phyloP scores from a whole-genome alignment of 1,284 basidiomycete species.

The Rhodotorula sp. region DNA sequence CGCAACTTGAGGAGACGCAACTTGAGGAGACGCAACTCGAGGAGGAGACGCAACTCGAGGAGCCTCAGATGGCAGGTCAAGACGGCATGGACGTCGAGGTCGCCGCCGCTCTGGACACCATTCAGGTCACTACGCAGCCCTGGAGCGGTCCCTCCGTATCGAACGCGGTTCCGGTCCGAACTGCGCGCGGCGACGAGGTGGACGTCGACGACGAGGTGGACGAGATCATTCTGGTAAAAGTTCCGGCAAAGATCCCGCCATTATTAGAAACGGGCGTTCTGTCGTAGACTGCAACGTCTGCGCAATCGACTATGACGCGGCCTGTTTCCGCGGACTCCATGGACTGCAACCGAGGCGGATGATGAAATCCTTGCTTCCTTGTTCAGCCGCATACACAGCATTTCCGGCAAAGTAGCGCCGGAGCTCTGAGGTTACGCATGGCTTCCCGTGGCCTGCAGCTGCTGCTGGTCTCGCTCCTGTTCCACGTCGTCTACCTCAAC shows the following conservation, averaged over 20 bases:
- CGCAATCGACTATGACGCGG: neutral
- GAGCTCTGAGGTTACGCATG: neutral
- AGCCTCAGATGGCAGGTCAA: too few species aligned
- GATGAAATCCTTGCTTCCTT: neutral
- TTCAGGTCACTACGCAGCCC: too few species aligned
- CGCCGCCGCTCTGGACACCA: too few species aligned
- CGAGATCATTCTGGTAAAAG: neutral
- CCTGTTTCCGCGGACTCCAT: neutral
- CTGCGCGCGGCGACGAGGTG: neutral
- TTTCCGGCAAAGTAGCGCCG: neutral
- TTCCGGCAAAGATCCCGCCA: neutral
- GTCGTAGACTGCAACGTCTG: neutral
- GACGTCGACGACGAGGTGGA: neutral
- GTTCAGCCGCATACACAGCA: neutral
- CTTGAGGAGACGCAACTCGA: neutral
- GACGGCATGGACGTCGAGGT: too few species aligned
- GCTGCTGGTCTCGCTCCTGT: slow-evolving; percentile 66
- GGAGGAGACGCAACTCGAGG: neutral
- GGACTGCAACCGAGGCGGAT: too few species aligned
- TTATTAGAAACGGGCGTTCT: too few species aligned
- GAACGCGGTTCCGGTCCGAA: neutral
- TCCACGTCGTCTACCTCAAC: slow-evolving; percentile 70
- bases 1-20: slow-evolving; percentile 1
- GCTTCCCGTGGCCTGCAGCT: neutral
- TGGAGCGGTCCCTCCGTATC: neutral